Base-by-base conservation (phyloP, 2,329 filamentous ascomycete genomes). In the Alternaria consortialis region DNA sequence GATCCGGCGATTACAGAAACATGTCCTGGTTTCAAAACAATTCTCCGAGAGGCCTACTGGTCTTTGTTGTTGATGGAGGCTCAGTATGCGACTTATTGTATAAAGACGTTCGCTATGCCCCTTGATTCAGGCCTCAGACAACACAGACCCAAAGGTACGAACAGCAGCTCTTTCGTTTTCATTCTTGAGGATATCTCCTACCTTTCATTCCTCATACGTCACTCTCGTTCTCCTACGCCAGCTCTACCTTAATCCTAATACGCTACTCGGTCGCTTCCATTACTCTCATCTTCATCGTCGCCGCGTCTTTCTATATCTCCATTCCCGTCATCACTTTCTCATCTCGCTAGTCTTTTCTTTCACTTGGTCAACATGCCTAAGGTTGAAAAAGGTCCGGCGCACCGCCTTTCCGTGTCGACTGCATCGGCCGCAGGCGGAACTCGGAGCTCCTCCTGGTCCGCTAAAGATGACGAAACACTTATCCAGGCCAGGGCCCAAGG, bases 381-480 rank as follows among this genome's bases (percentile, higher is more conserved):
- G 69, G 77, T 79, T 63, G 75, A 76, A 60, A 79, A 76, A 65
- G 63, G 73, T 23, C 57, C 72, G 60, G 56, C 71, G 62, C 68
- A 74, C 66, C 67, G 75, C 58, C 64, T 64, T 61, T 75, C 74
- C 57, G 56, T 78, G 65, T 72, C 76, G 64, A 65, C 75, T 64
- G 63, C 72, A 62, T 70, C 72, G 51, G 70, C 74, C 55, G 72
- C 74, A 40, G 70, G 72, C 36, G 69, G 70, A 50, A 58, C 56
- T 43, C 77, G 81, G 37, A 80, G 74, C 63, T 80, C 81, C 8
- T 80, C 81, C 57, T 97, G 93, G 93, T 90, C 86, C 32, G 82
- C 86, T 1, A 84, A 87, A 48, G 92, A 95, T 68, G 93, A 97
- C 77, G 85, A 90, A 70, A 87, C 87, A 37, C 86, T 97, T 43